Evolutionary conservation across 2,329 filamentous ascomycete species (phyloP).

Genomic region (Calonectria pauciramosa): DNA sequence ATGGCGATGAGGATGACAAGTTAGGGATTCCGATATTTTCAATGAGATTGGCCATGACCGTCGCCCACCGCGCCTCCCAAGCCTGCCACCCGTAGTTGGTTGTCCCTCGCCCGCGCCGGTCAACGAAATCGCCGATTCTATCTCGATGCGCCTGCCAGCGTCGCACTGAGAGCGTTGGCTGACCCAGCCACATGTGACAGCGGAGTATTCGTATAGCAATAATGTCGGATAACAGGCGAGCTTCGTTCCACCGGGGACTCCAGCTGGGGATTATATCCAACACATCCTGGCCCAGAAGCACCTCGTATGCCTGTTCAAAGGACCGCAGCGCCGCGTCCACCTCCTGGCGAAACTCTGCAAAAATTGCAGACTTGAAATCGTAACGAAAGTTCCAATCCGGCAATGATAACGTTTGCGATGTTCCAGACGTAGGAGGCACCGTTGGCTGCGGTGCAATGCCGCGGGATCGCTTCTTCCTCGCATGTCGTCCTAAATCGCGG

Average conservation of each 20-base stretch:
- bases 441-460: constrained; percentile 85
- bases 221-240: constrained; percentile 86
- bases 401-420: constrained; percentile 86
- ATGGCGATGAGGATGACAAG: constrained; percentile 58
- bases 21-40: constrained; percentile 67
- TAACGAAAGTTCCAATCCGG: constrained; percentile 95
- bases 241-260: constrained; percentile 92
- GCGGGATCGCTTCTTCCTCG: constrained; percentile 87
- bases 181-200: constrained; percentile 84
- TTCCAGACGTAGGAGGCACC: constrained; percentile 84
- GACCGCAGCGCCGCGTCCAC: constrained; percentile 89
- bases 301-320: constrained; percentile 89
- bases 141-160: constrained; percentile 85
- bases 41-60: constrained; percentile 73
- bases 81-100: constrained; percentile 94
- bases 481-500: constrained; percentile 91
- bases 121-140: constrained; percentile 81
- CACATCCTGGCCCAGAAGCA: constrained; percentile 84
- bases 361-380: constrained; percentile 91
- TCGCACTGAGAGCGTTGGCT: constrained; percentile 83
- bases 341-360: constrained; percentile 94
- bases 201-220: constrained; percentile 85
- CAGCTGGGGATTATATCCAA: constrained; percentile 91
- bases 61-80: constrained; percentile 85
- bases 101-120: constrained; percentile 86